Evolutionary conservation across 257 asterid species (phyloP).

Genomic region (Solanum microdontum): DNA sequence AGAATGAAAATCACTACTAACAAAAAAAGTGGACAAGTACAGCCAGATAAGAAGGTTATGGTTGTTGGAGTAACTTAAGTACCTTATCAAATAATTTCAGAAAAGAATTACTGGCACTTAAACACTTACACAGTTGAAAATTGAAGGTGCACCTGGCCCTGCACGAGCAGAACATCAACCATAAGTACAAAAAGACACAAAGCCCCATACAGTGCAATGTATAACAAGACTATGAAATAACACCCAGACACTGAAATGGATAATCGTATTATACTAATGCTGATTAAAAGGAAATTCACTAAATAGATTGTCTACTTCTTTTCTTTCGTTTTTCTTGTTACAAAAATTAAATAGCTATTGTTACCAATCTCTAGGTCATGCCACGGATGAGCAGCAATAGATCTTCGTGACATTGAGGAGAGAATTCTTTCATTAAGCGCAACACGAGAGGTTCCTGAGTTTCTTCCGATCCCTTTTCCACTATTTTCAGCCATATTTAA

Average conservation of each 20-base stretch:
- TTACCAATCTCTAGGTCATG: conserved; percentile 93
- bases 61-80: not conserved
- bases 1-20: not conserved
- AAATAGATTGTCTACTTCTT: not conserved
- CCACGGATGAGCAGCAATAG: conserved; percentile 95
- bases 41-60: not conserved
- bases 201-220: not conserved
- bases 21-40: not conserved
- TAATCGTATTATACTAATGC: not conserved
- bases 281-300: not conserved
- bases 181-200: not conserved
- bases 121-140: conserved; percentile 76
- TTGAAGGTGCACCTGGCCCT: conserved; percentile 94
- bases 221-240: not conserved
- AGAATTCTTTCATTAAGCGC: conserved; percentile 72
- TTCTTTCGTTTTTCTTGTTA: not conserved
- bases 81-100: not conserved
- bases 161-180: conserved; percentile 4
- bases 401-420: conserved; percentile 57
- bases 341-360: not conserved
- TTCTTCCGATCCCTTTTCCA: conserved; percentile 13
- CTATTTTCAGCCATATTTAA: conserved; percentile 36
- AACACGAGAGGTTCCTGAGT: conserved; percentile 17
- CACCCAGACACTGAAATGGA: not conserved
- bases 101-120: not conserved